These are phyloP conservation scores for Exophiala oligosperma DNA, from an alignment of 2,329 filamentous ascomycete genomes.

Conservation along the genomic window DNA sequence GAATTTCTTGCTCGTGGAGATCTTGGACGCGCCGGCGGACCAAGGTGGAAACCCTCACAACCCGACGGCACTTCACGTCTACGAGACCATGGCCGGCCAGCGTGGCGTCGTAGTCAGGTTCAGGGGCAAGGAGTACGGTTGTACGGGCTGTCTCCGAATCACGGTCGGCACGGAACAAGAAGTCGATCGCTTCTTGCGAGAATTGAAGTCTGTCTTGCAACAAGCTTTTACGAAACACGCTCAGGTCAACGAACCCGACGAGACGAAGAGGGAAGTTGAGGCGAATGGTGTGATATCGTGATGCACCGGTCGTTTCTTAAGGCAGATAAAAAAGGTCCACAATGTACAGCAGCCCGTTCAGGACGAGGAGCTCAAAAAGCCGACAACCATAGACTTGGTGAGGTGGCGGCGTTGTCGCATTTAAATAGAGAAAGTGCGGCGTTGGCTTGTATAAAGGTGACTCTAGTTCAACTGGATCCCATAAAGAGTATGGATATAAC, in stretches of 20 bases:
- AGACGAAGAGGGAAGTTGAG: slow-evolving; percentile 44
- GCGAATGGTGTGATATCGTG: slow-evolving; percentile 50
- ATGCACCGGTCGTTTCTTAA: background rate
- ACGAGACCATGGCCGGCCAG: slow-evolving; percentile 79
- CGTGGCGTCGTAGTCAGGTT: slow-evolving; percentile 92
- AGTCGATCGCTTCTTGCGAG: slow-evolving; percentile 73
- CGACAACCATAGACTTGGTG: no score
- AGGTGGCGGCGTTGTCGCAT: no score
- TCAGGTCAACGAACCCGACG: slow-evolving; percentile 39
- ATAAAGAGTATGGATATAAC: no score
- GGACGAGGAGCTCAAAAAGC: no score
- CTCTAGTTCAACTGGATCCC: no score
- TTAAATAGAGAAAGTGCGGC: no score
- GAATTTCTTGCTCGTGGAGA: slow-evolving; percentile 91
- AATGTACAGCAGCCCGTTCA: no score
- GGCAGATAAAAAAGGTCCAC: no score
- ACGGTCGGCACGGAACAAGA: slow-evolving; percentile 90
- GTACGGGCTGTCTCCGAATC: slow-evolving; percentile 82
- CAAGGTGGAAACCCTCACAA: slow-evolving; percentile 73
- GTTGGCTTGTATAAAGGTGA: no score
- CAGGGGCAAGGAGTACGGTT: slow-evolving; percentile 88
- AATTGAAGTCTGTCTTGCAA: slow-evolving; percentile 58
- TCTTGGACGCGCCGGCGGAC: slow-evolving; percentile 63
- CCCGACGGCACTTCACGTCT: slow-evolving; percentile 72
- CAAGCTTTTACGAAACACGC: slow-evolving; percentile 46